Evolutionary conservation across 805 yeast species (phyloP), one percentile per base, ranked within the genome.

Genomic region (Dipodascus geniculatus): DNA sequence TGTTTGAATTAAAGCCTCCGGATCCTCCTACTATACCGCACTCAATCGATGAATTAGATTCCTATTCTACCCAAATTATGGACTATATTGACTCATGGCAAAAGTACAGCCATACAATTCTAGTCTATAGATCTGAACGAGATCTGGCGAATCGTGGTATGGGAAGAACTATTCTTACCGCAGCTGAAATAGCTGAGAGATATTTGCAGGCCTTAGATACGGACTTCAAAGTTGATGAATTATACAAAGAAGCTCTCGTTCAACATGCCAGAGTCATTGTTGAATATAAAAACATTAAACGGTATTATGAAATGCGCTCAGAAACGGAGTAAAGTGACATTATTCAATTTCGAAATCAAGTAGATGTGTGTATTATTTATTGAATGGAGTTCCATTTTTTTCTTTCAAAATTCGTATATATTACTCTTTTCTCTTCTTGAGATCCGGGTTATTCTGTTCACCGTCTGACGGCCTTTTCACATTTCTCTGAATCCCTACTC

Each of bases 171-270:
- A 49, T 59, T 44, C 24, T 61, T 4, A n/a, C 6, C 20, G 44
- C 4, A 38, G 4, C 44, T 6, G 20, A n/a, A n/a, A 14, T n/a
- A 6, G 14, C 20, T 38, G 44, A 52, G 23, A 47, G 47, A 20
- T 64, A 64, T 47, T 48, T 61, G 3, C 22, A 51, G n/a, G 66
- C 65, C 1, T 24, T 63, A 42, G 55, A 56, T 44, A 61, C 56
- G 50, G 68, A 64, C 47, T 56, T 53, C 23, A 53, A 54, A 14
- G 65, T 63, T 9, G 58, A 60, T 22, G 35, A 17, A 8, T 22
- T 28, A 16, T 64, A 62, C 61, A 49, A 51, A 17, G 50, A 22
- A 17, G 65, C 67, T 1, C 24, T 48, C 23, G 51, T 50, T 31
- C 33, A 31, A 17, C 44, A 38, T 38, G 44, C 44, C 19, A 38